Evolutionary conservation across 176 grass and related monocot species (phyloP).

Genomic region (Zea luxurians): DNA sequence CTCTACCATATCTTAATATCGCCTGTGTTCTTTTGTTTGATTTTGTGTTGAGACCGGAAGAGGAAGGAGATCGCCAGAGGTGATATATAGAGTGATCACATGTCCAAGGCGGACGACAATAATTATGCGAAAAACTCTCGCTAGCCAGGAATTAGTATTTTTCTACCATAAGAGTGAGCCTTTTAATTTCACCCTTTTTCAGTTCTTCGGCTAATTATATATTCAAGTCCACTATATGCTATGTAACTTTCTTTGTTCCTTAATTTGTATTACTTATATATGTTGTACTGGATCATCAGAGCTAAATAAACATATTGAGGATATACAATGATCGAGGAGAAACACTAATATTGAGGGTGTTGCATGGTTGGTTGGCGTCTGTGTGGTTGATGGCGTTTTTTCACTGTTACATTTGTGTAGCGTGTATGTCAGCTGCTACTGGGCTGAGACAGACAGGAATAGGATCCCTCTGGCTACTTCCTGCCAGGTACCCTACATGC

Average conservation of each 20-base stretch:
- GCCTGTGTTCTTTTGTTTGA: slow-evolving; percentile 33
- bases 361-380: background rate
- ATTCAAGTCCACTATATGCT: slow-evolving; percentile 22
- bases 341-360: background rate
- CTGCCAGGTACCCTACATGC: slow-evolving; percentile 9
- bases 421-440: slow-evolving; percentile 17
- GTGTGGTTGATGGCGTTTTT: slow-evolving; percentile 2
- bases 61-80: slow-evolving; percentile 39
- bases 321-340: background rate
- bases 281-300: slow-evolving; percentile 32
- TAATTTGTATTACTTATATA: slow-evolving; percentile 23
- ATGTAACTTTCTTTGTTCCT: background rate
- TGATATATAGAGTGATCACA: slow-evolving; percentile 28
- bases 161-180: slow-evolving; percentile 35
- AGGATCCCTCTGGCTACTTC: slow-evolving; percentile 3
- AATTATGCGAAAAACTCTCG: slow-evolving; percentile 7
- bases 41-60: slow-evolving; percentile 32
- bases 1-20: slow-evolving; percentile 10
- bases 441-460: background rate
- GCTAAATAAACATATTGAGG: slow-evolving; percentile 26
- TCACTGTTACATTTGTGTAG: background rate
- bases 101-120: slow-evolving; percentile 28
- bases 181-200: background rate
- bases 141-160: slow-evolving; percentile 15
- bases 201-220: slow-evolving; percentile 1